These are phyloP conservation scores for Punica granatum DNA, from an alignment of 345 rosid genomes.

Conservation along the genomic window DNA sequence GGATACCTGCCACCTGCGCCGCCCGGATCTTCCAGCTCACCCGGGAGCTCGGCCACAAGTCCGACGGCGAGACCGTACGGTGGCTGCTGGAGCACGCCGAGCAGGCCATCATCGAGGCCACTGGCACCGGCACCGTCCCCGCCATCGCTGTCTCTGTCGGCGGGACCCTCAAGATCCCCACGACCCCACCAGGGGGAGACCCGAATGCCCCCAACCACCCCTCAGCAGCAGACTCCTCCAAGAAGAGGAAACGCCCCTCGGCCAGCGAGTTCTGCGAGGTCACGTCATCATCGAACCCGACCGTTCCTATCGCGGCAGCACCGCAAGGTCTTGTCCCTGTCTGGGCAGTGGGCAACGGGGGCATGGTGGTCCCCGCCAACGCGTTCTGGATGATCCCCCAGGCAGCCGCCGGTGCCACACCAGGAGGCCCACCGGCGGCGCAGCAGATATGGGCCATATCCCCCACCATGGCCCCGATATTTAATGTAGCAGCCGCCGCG, in stretches of 20 bases:
- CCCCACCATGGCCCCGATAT: slow-evolving; percentile 23
- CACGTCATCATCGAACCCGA: slow-evolving; percentile 23
- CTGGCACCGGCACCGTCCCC: slow-evolving; percentile 38
- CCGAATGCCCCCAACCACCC: neutral
- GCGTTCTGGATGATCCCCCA: slow-evolving; percentile 45
- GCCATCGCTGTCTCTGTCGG: slow-evolving; percentile 39
- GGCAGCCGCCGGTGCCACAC: slow-evolving; percentile 1
- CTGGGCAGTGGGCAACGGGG: slow-evolving; percentile 29
- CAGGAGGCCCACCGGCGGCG: slow-evolving; percentile 9
- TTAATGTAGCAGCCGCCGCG: slow-evolving; percentile 24
- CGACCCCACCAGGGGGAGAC: slow-evolving; percentile 13
- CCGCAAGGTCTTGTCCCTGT: slow-evolving; percentile 36
- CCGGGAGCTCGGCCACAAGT: slow-evolving; percentile 39
- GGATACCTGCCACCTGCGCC: slow-evolving; percentile 50
- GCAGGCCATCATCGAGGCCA: slow-evolving; percentile 35
- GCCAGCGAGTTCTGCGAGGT: slow-evolving; percentile 27
- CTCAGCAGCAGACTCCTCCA: slow-evolving; percentile 6
- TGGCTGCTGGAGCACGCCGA: slow-evolving; percentile 48
- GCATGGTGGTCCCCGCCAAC: slow-evolving; percentile 37
- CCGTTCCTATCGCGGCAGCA: slow-evolving; percentile 19
- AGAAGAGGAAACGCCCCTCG: slow-evolving; percentile 28
- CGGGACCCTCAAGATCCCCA: slow-evolving; percentile 37
- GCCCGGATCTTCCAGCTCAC: slow-evolving; percentile 44
- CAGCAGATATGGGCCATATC: slow-evolving; percentile 34
- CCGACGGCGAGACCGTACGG: slow-evolving; percentile 45